A percentile compares a stretch with the other conserved stretches of the same genome.
Conservation (phyloP, 805 yeast genomes). For the Teunomyces pallodes region DNA sequence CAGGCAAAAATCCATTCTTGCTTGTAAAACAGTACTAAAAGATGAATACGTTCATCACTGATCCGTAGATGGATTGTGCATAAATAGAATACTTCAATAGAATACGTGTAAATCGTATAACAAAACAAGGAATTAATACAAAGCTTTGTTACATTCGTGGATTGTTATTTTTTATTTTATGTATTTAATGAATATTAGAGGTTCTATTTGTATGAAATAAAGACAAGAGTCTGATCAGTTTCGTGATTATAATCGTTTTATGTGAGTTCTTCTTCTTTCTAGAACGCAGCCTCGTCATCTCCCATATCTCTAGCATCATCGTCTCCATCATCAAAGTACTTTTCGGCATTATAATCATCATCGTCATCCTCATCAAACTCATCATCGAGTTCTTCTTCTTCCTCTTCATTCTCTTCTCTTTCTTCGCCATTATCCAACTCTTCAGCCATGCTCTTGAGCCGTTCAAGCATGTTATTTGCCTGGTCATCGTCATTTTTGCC, state of each 20-base stretch:
- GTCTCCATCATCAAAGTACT: constrained; percentile 72
- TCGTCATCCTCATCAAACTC: constrained; percentile 73
- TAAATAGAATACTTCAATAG: too few species aligned
- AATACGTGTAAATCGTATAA: too few species aligned
- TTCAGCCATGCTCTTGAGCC: constrained; percentile 44
- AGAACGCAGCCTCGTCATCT: constrained; percentile 73
- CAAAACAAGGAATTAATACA: too few species aligned
- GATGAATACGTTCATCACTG: too few species aligned
- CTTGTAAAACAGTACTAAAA: too few species aligned
- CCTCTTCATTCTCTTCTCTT: constrained; percentile 41
- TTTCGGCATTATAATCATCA: constrained; percentile 77
- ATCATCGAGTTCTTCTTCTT: constrained; percentile 60
- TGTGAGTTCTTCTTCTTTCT: constrained; percentile 6
- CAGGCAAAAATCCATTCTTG: not conserved
- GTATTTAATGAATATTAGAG: too few species aligned
- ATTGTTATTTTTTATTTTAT: too few species aligned
- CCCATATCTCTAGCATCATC: constrained; percentile 59
- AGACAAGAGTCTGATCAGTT: too few species aligned
- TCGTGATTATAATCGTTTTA: too few species aligned
- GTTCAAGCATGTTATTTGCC: constrained; percentile 39
- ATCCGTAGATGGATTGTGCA: too few species aligned
- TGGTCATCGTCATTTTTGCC: constrained; percentile 27
- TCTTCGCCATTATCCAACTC: constrained; percentile 42
- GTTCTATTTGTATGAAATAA: too few species aligned
- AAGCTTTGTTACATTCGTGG: too few species aligned